A percentile compares a stretch with the other conserved stretches of the same genome.
These are phyloP conservation scores for Pseudogymnoascus sp. DNA, from an alignment of 2,329 filamentous ascomycete species.

Conservation along the genomic window DNA sequence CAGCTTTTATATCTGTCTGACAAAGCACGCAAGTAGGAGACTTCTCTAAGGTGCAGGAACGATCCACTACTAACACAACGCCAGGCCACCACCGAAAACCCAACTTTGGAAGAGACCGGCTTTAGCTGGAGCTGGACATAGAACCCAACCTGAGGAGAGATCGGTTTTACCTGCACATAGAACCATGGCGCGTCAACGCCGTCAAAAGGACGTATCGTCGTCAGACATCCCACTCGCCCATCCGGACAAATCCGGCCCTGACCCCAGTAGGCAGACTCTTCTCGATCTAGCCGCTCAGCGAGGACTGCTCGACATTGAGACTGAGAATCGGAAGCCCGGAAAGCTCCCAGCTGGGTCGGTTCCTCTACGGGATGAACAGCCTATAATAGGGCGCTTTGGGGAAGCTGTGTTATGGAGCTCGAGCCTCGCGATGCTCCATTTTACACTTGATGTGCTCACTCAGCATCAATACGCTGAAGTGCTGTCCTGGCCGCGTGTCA, in stretches of 20 bases:
- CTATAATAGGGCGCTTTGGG: conserved; percentile 27
- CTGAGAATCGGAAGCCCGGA: conserved; percentile 25
- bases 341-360: conserved; percentile 20
- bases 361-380: conserved; percentile 19
- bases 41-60: not conserved
- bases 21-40: not conserved
- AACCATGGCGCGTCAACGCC: conserved; percentile 44
- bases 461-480: conserved; percentile 71
- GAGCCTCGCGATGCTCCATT: conserved; percentile 65
- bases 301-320: conserved; percentile 36
- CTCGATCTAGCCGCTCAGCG: conserved; percentile 64
- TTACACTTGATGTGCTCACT: conserved; percentile 72
- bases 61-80: not conserved
- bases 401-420: conserved; percentile 54
- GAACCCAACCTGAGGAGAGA: not conserved
- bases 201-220: conserved; percentile 39
- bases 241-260: conserved; percentile 60
- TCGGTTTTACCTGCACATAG: not conserved
- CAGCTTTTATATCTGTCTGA: not conserved
- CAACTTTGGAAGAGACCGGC: not conserved
- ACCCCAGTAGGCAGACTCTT: conserved; percentile 57
- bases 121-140: not conserved
- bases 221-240: conserved; percentile 56
- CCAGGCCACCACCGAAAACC: not conserved
- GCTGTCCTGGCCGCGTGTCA: conserved; percentile 52